Evolutionary conservation across 345 rosid species (phyloP).

Genomic region (Excoecaria agallocha): DNA sequence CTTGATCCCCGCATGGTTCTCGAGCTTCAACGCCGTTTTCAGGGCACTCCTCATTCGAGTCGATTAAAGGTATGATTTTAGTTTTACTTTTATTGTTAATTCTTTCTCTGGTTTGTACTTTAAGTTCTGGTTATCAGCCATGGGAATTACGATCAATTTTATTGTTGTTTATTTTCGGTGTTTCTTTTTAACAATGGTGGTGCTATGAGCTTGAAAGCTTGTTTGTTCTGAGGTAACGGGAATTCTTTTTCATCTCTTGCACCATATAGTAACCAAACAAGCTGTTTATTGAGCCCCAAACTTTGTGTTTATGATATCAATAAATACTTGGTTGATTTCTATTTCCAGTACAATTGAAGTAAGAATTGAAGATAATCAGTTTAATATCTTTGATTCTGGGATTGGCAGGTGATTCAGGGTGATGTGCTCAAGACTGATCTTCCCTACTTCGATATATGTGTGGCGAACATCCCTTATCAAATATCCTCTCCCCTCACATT

Average conservation of each 20-base stretch:
- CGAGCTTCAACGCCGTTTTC: constrained; percentile 87
- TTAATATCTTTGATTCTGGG: neutral
- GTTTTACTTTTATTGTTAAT: neutral
- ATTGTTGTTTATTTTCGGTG: too few relatives aligned
- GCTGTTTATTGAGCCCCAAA: too few relatives aligned
- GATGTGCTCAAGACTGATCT: constrained; percentile 87
- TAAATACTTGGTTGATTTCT: too few relatives aligned
- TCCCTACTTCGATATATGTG: constrained; percentile 85
- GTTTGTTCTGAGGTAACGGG: too few relatives aligned
- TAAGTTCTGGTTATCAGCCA: too few relatives aligned
- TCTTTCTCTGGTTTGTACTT: neutral
- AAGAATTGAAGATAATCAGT: neutral
- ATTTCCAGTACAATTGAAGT: neutral
- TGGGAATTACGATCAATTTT: neutral
- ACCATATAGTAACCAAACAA: too few relatives aligned
- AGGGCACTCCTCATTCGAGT: constrained; percentile 61
- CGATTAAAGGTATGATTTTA: constrained; percentile 47
- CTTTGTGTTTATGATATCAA: too few relatives aligned
- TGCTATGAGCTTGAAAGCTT: too few relatives aligned
- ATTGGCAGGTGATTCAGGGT: constrained; percentile 73
- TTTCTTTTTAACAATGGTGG: too few relatives aligned
- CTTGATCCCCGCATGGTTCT: constrained; percentile 92
- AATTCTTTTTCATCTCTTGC: too few relatives aligned
- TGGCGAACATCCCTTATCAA: constrained; percentile 90
- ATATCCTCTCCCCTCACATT: constrained; percentile 89